A percentile compares a stretch with the other conserved stretches of the same genome.
Conservation (phyloP, 306 rosid species). For the Cucurbita argyrosperma region DNA sequence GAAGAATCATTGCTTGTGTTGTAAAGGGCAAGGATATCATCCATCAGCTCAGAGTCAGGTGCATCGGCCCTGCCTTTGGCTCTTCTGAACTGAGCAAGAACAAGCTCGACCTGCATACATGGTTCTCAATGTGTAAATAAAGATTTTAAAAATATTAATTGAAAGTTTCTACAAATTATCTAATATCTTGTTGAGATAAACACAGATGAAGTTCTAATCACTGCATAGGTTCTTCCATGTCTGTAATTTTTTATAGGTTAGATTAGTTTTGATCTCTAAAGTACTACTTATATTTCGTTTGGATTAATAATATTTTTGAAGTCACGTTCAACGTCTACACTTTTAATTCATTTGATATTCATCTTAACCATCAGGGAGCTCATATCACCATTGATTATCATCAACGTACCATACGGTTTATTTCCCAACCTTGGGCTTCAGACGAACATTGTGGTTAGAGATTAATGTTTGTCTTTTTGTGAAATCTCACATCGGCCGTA, state of each 20-base stretch:
- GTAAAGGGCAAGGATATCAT: conserved; percentile 50
- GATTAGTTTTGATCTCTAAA: neutral
- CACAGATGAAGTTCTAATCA: neutral
- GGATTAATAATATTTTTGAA: neutral
- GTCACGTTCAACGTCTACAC: neutral
- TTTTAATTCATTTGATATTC: neutral
- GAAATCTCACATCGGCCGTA: too few species aligned
- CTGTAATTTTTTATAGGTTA: neutral
- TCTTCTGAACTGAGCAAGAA: conserved; percentile 83
- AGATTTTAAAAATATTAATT: neutral
- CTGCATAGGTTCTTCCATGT: neutral
- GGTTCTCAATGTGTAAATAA: conserved; percentile 8
- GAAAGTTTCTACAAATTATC: neutral
- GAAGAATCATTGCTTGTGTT: conserved; percentile 34
- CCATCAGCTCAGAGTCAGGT: conserved; percentile 56
- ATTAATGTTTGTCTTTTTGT: neutral
- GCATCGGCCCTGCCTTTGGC: conserved; percentile 74
- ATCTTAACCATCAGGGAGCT: neutral
- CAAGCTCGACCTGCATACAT: conserved; percentile 70
- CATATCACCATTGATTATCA: neutral
- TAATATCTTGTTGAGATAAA: neutral
- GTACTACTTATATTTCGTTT: neutral
- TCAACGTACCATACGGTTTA: neutral
- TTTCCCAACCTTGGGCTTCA: neutral
- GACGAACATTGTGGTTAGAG: neutral